These are phyloP conservation scores for Pneumocystis sp. DNA, from an alignment of 1,139 yeast species.

Conservation along the genomic window DNA sequence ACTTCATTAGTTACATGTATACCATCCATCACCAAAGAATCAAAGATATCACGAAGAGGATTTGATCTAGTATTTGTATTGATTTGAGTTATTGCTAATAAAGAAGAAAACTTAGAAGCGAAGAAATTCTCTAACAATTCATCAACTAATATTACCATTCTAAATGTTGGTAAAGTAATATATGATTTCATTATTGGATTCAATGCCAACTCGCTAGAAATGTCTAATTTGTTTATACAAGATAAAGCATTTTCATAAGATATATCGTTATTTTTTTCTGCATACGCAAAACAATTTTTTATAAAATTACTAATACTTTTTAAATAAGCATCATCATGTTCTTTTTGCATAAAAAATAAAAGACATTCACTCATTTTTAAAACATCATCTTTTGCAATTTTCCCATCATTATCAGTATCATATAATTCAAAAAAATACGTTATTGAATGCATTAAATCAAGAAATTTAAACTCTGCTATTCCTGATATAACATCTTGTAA, in stretches of 20 bases:
- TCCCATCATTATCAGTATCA: constrained; percentile 46
- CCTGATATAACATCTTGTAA: constrained; percentile 62
- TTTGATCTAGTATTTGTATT: constrained; percentile 28
- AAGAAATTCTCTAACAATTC: constrained; percentile 82
- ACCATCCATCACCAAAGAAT: constrained; percentile 83
- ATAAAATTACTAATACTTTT: constrained; percentile 79
- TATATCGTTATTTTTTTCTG: constrained; percentile 23
- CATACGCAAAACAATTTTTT: constrained; percentile 80
- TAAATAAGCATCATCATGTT: constrained; percentile 31
- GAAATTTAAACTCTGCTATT: constrained; percentile 49
- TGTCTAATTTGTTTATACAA: constrained; percentile 2
- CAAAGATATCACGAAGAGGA: constrained; percentile 78
- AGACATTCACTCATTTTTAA: constrained; percentile 76
- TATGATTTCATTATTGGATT: constrained; percentile 66
- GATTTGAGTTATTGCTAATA: constrained; percentile 51
- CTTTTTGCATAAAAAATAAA: constrained; percentile 61
- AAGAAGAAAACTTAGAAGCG: constrained; percentile 43
- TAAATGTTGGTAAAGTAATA: constrained; percentile 71
- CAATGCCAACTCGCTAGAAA: constrained; percentile 52
- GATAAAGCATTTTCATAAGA: not conserved
- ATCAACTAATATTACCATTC: constrained; percentile 90
- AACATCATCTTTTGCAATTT: constrained; percentile 63
- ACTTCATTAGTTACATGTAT: constrained; percentile 53
- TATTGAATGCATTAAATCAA: constrained; percentile 65
- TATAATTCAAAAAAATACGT: constrained; percentile 67